phyloP scores from a whole-genome alignment of 2,329 filamentous ascomycete species.

The Aspergillus sp. region DNA sequence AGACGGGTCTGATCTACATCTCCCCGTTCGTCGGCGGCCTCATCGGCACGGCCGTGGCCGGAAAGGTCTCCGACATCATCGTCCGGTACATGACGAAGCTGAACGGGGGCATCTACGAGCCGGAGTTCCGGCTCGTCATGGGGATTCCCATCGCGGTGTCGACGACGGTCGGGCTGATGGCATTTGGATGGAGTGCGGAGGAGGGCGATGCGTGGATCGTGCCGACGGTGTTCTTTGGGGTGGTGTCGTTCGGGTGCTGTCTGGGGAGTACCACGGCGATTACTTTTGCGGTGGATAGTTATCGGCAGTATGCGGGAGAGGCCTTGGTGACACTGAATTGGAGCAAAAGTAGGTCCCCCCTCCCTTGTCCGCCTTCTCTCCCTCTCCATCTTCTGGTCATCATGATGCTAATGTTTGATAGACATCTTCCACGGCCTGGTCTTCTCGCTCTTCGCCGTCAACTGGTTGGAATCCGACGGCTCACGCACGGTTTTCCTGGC shows the following conservation, averaged over 20 bases:
- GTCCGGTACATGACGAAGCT: slow-evolving; percentile 71
- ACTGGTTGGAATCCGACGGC: slow-evolving; percentile 70
- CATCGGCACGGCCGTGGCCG: slow-evolving; percentile 83
- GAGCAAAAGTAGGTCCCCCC: slow-evolving; percentile 60
- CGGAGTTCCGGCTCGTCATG: slow-evolving; percentile 89
- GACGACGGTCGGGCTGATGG: slow-evolving; percentile 81
- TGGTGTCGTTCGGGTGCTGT: slow-evolving; percentile 86
- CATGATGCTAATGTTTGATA: slow-evolving; percentile 13
- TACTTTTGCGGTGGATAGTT: slow-evolving; percentile 89
- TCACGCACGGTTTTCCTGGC: slow-evolving; percentile 71
- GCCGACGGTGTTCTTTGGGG: slow-evolving; percentile 84
- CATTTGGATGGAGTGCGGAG: slow-evolving; percentile 86
- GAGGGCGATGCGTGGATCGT: slow-evolving; percentile 75
- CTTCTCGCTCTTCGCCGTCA: slow-evolving; percentile 79
- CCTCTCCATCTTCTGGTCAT: neutral
- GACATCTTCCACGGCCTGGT: slow-evolving; percentile 81
- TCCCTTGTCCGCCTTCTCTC: neutral
- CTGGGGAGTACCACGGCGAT: slow-evolving; percentile 85
- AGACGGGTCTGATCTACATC: slow-evolving; percentile 79
- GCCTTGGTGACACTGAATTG: slow-evolving; percentile 92
- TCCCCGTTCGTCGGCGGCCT: slow-evolving; percentile 84
- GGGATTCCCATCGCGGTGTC: slow-evolving; percentile 67
- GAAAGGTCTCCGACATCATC: slow-evolving; percentile 76
- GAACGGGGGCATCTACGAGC: slow-evolving; percentile 92
- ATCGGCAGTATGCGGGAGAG: slow-evolving; percentile 87